Percentiles rank a stretch among this genome's conserved stretches.
Conservation (phyloP, 805 yeast species). For the Barnettozyma wickerhamii region DNA sequence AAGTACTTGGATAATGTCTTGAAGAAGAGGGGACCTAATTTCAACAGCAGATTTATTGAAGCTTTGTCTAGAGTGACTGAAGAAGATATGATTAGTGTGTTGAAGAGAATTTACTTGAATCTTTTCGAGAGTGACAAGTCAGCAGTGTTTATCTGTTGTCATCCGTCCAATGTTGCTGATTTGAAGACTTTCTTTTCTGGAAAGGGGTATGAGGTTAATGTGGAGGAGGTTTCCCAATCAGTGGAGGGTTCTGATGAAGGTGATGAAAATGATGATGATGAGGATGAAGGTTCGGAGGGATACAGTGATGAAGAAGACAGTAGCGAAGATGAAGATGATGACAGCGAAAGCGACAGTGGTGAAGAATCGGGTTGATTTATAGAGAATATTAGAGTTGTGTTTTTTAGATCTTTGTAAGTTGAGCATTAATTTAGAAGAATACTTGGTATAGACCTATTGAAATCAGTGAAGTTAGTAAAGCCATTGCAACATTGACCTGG, state of each 20-base stretch:
- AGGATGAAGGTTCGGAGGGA: slow-evolving; percentile 16
- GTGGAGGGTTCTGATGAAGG: no score
- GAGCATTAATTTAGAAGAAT: slow-evolving; percentile 5
- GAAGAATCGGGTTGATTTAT: slow-evolving; percentile 4
- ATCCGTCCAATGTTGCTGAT: slow-evolving; percentile 54
- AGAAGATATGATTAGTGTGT: slow-evolving; percentile 44
- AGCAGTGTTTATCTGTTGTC: slow-evolving; percentile 65
- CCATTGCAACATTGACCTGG: slow-evolving; percentile 34
- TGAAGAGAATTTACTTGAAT: slow-evolving; percentile 58
- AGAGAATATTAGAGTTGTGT: background rate
- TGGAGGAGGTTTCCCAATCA: slow-evolving; percentile 50
- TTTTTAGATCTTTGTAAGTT: no score
- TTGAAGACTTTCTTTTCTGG: slow-evolving; percentile 42
- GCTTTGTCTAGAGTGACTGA: slow-evolving; percentile 48
- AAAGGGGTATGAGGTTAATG: slow-evolving; percentile 56
- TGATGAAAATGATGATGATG: slow-evolving; percentile 14
- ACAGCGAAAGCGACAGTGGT: slow-evolving; percentile 1
- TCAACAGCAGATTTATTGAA: slow-evolving; percentile 47
- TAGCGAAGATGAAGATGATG: slow-evolving; percentile 4
- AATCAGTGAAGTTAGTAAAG: slow-evolving; percentile 26
- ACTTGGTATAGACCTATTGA: slow-evolving; percentile 25
- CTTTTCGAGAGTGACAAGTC: slow-evolving; percentile 57
- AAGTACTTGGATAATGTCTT: slow-evolving; percentile 65
- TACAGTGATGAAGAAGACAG: slow-evolving; percentile 6
- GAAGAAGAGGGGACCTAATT: slow-evolving; percentile 67